Evolutionary conservation across 2,329 filamentous ascomycete species (phyloP).

Genomic region (Fusarium nelsonii): DNA sequence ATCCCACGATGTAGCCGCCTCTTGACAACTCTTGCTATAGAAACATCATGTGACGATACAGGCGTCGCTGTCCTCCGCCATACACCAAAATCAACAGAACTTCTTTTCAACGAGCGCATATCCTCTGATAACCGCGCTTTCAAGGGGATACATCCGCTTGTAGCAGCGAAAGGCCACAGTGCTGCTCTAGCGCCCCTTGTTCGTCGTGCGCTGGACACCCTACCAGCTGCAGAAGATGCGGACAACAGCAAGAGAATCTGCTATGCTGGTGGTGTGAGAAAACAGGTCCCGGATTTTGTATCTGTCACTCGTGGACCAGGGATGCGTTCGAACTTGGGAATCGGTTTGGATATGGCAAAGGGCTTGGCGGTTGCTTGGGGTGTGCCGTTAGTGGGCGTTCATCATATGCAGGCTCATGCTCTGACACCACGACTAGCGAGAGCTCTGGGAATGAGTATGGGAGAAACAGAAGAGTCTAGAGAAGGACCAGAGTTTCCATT

Average conservation of each 20-base stretch:
- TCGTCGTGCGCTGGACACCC: conserved; percentile 67
- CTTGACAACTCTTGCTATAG: conserved; percentile 77
- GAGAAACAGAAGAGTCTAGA: conserved; percentile 8
- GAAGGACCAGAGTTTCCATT: conserved; percentile 78
- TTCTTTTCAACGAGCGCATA: conserved; percentile 84
- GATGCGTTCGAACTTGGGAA: conserved; percentile 82
- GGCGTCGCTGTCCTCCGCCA: conserved; percentile 85
- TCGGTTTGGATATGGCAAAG: conserved; percentile 87
- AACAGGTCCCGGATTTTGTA: conserved; percentile 80
- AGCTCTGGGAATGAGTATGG: conserved; percentile 63
- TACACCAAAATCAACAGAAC: conserved; percentile 58
- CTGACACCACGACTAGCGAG: conserved; percentile 83
- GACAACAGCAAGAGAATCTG: conserved; percentile 13
- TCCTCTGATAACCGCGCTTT: conserved; percentile 83
- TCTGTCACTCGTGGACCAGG: conserved; percentile 91
- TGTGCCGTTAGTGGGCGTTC: conserved; percentile 84
- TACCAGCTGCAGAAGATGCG: conserved; percentile 55
- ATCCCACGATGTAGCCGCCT: conserved; percentile 38
- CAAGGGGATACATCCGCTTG: conserved; percentile 82
- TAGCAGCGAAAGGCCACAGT: conserved; percentile 82
- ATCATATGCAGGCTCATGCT: conserved; percentile 98
- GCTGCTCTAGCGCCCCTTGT: conserved; percentile 76
- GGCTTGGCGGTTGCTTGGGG: conserved; percentile 87
- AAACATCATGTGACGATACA: conserved; percentile 93
- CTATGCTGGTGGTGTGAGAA: conserved; percentile 36